Base-by-base conservation (phyloP, 306 rosid genomes). In the Pachyrhizus erosus region DNA sequence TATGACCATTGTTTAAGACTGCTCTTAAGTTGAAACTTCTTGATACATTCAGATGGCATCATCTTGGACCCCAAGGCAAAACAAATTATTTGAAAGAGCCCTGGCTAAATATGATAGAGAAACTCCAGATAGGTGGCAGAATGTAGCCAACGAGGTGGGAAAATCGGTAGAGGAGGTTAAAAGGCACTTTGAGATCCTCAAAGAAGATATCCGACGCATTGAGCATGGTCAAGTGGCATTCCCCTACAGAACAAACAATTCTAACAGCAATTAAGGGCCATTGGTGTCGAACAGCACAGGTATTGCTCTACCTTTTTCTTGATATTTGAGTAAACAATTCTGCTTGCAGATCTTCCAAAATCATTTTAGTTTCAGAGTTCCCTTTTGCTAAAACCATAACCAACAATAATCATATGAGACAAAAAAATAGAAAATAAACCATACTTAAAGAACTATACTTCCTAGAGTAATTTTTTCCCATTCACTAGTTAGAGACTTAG, bases 41-140 rank as follows among this genome's bases (percentile, higher is more conserved):
- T 48, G 61, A 27, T 49, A 8, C 20, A 68, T 71, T 70, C 26
- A 31, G 29, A 93, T 93, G 98, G 91, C 90, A 29, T 85, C 96
- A 77, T 82, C 96, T 7, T 93, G 98, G 98, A 93, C 94, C 3
- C 78, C 84, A 23, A 80, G 84, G 83, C 91, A 93, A 65, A 89
- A 93, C 91, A 93, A 93, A 70, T 81, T 57, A 46, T 91, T 93
- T 40, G 98, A 91, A 33, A 88, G 73, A 43, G 97, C 98, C 18
- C 87, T 91, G 29, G 97, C 98, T 37, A 66, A 73, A 49, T 89
- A 84, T 69, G 92, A 94, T 23, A 88, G 77, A 83, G 94, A 94
- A 52, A 88, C 93, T 23, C 90, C 93, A 0, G 97, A 94, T 73
- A 89, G 93, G 83, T 94, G 98, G 97, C 97, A 88, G 76, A 91